phyloP scores from a whole-genome alignment of 352 stramenopile species.

The Globisporangium megalacanthum region DNA sequence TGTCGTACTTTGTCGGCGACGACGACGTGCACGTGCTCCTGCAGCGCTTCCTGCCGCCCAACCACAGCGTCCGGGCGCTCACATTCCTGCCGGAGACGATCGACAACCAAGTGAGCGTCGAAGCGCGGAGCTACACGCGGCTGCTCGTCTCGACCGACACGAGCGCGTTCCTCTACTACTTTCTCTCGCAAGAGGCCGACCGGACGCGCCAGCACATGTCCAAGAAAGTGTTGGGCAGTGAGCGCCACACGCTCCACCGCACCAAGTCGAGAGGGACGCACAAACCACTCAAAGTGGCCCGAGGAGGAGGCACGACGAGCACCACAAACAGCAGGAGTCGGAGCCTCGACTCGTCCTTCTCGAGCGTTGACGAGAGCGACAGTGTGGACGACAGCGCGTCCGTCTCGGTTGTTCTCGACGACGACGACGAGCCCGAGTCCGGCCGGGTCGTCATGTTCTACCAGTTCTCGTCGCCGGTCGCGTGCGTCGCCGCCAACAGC shows the following conservation, averaged over 20 bases:
- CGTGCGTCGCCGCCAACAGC: slow-evolving; percentile 73
- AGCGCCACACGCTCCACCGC: slow-evolving; percentile 9
- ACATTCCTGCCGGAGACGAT: slow-evolving; percentile 81
- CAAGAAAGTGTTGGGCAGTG: slow-evolving; percentile 61
- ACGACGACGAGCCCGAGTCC: slow-evolving; percentile 32
- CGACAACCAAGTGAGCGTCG: slow-evolving; percentile 68
- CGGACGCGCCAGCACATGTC: slow-evolving; percentile 71
- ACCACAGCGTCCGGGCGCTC: slow-evolving; percentile 60
- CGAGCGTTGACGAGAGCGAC: slow-evolving; percentile 19
- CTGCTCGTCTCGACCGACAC: slow-evolving; percentile 58
- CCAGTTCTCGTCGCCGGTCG: slow-evolving; percentile 55
- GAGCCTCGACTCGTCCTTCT: slow-evolving; percentile 27
- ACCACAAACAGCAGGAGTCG: neutral
- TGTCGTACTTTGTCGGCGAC: slow-evolving; percentile 64
- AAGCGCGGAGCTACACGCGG: slow-evolving; percentile 71
- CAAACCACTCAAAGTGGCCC: slow-evolving; percentile 32
- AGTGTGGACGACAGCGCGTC: slow-evolving; percentile 2
- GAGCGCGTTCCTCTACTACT: slow-evolving; percentile 80
- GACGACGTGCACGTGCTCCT: slow-evolving; percentile 65
- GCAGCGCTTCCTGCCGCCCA: slow-evolving; percentile 67
- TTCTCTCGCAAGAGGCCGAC: slow-evolving; percentile 66
- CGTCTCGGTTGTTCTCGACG: slow-evolving; percentile 5
- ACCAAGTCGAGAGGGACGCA: slow-evolving; percentile 35
- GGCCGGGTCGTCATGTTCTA: slow-evolving; percentile 85
- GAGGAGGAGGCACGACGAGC: too few relatives aligned